Evolutionary conservation across 176 grass and related monocot species (phyloP).

Genomic region (Zea mays): DNA sequence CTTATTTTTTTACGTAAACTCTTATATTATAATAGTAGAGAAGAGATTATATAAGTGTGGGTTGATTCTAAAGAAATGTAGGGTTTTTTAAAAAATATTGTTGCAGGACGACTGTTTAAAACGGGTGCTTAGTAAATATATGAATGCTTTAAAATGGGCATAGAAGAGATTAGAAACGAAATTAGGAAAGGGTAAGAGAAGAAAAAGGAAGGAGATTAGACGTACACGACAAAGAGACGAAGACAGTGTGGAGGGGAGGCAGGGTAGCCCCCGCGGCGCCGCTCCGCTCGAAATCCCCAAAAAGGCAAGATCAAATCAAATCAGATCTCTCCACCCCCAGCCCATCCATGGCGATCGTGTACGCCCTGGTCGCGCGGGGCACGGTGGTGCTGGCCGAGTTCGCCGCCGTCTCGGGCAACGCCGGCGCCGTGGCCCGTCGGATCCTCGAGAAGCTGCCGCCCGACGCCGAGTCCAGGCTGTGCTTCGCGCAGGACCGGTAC

Average conservation of each 20-base stretch:
- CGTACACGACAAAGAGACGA: neutral
- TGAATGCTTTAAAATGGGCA: too few relatives aligned
- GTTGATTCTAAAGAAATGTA: too few relatives aligned
- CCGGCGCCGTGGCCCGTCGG: slow-evolving; percentile 70
- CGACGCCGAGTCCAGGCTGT: slow-evolving; percentile 70
- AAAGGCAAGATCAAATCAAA: slow-evolving; percentile 4
- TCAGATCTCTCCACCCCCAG: neutral
- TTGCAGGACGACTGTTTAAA: too few relatives aligned
- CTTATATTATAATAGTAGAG: too few relatives aligned
- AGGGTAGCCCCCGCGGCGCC: neutral
- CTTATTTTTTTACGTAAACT: too few relatives aligned
- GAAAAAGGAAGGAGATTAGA: too few relatives aligned
- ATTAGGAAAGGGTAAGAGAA: too few relatives aligned
- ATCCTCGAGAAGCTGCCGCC: slow-evolving; percentile 84
- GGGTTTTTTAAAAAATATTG: too few relatives aligned
- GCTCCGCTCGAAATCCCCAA: neutral
- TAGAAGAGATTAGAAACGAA: too few relatives aligned
- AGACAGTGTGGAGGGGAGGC: neutral
- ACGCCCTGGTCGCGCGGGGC: slow-evolving; percentile 78
- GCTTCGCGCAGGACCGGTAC: slow-evolving; percentile 92
- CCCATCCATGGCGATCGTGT: slow-evolving; percentile 73
- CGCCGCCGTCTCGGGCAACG: slow-evolving; percentile 76
- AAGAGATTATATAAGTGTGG: too few relatives aligned
- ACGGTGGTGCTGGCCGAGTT: slow-evolving; percentile 95
- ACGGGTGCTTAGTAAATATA: too few relatives aligned